A percentile compares a stretch with the other conserved stretches of the same genome.
Evolutionary conservation across 371 early-diverging fungal genomes (phyloP).

Genomic region (Mucor mucedo): DNA sequence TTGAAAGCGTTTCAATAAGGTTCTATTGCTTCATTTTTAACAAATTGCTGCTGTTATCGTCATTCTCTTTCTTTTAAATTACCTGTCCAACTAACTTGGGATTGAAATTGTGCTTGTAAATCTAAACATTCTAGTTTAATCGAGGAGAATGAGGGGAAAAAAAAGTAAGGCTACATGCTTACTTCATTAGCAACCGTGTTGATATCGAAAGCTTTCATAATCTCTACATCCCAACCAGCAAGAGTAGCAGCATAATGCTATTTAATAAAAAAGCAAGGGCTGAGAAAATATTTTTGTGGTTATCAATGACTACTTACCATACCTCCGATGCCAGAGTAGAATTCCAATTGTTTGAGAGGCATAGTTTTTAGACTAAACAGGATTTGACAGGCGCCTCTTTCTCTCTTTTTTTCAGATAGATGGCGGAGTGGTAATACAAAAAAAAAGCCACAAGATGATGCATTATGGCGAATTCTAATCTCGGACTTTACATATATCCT

Average conservation of each 20-base stretch:
- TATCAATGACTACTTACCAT: constrained; percentile 54
- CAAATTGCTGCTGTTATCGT: not conserved
- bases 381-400: not conserved
- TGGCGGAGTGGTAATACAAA: no score
- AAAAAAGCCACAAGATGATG: no score
- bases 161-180: not conserved
- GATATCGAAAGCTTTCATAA: constrained; percentile 80
- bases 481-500: constrained; percentile 7
- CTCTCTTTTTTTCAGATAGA: no score
- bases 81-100: constrained; percentile 69
- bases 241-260: constrained; percentile 75
- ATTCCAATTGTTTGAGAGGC: constrained; percentile 61
- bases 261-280: not conserved
- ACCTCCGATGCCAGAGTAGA: constrained; percentile 77
- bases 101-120: constrained; percentile 78
- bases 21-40: constrained; percentile 35
- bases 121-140: constrained; percentile 17
- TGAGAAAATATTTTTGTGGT: not conserved
- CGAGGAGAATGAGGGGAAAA: no score
- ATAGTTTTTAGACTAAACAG: constrained; percentile 17
- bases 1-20: constrained; percentile 70
- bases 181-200: constrained; percentile 81
- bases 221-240: constrained; percentile 63
- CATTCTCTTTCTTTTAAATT: constrained; percentile 11
- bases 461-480: not conserved